Conservation (phyloP, 2,329 filamentous ascomycete species). For the Dactylellina parvicollis region DNA sequence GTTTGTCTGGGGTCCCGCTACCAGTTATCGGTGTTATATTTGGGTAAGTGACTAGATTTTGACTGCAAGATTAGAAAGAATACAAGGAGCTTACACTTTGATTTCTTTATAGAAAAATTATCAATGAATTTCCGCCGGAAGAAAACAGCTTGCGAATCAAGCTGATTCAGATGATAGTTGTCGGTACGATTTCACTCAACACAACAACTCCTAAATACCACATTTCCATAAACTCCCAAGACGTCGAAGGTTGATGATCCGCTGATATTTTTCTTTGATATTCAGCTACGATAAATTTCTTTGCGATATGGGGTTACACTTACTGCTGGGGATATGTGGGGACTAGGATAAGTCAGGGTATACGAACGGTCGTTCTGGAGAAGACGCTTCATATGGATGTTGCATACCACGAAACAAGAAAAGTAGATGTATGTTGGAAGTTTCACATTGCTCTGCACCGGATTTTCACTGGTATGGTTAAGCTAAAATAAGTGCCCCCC, state of each 20-base stretch:
- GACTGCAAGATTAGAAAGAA: background rate
- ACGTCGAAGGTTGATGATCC: slow-evolving; percentile 8
- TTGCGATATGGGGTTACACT: slow-evolving; percentile 65
- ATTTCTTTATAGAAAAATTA: slow-evolving; percentile 60
- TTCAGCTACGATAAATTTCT: slow-evolving; percentile 61
- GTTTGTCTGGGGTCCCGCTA: slow-evolving; percentile 60
- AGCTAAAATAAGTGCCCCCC: slow-evolving; percentile 58
- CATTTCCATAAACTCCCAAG: slow-evolving; percentile 48
- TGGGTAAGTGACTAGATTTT: slow-evolving; percentile 56
- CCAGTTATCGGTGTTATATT: slow-evolving; percentile 64
- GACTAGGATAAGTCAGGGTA: slow-evolving; percentile 64
- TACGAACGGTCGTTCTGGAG: slow-evolving; percentile 64
- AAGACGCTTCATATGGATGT: slow-evolving; percentile 66
- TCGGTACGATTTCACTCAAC: slow-evolving; percentile 54
- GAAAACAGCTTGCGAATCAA: slow-evolving; percentile 62
- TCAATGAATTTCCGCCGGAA: slow-evolving; percentile 65
- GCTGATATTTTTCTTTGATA: slow-evolving; percentile 61
- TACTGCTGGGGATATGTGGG: slow-evolving; percentile 66
- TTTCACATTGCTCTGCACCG: too few relatives aligned
- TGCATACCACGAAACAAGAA: slow-evolving; percentile 66
- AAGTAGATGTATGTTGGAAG: slow-evolving; percentile 64
- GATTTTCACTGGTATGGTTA: slow-evolving; percentile 58
- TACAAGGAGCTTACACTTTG: slow-evolving; percentile 1
- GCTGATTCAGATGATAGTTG: slow-evolving; percentile 63
- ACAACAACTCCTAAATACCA: slow-evolving; percentile 37